Base-by-base conservation (phyloP, 2,329 filamentous ascomycete genomes). In the Fusarium pseudocircinatum region DNA sequence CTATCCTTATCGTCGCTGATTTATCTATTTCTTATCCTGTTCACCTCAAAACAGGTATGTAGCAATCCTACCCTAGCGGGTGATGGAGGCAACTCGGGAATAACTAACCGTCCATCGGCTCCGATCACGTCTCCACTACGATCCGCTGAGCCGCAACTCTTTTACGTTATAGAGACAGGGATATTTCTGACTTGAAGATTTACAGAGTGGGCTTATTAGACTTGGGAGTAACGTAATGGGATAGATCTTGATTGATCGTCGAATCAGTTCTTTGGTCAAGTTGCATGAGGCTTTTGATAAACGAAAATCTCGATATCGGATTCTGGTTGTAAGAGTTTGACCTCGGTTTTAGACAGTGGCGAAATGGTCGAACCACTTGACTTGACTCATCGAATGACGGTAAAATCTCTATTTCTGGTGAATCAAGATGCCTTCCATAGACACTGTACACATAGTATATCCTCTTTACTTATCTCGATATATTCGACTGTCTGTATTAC, bases 131-230 rank as follows among this genome's bases (percentile, higher is more conserved):
- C 28, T 39, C 60, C 60, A 60, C 60, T 12, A 10, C 28, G 54
- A 67, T 69, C 64, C 64, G 57, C 50, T 26, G 64, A 54, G 64
- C 63, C 64, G 64, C 64, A 60, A 26, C 34, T 2, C n/a, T 69
- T 63, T 69, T 69, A 69, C 66, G 66, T 69, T 69, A 69, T 67
- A 43, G 47, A 56, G 42, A 68, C 66, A 63, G 6, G 66, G 66
- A 36, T 69, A 2, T 63, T 40, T 34, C 9, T 28, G 16, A n/a
- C 9, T 60, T 40, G 22, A 10, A 36, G 6, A 5, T 26, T 30
- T 10, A 26, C 18, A 32, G 22, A 28, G 54, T 37, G 24, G 43
- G 14, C 22, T 49, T 20, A 28, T 68, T 68, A 69, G 64, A 44
- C 39, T 28, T 49, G 22, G 6, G 18, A 52, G 37, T 50, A 56